These are phyloP conservation scores for Amphirosellinia nigrospora DNA, from an alignment of 495 filamentous ascomycete species.

Conservation along the genomic window DNA sequence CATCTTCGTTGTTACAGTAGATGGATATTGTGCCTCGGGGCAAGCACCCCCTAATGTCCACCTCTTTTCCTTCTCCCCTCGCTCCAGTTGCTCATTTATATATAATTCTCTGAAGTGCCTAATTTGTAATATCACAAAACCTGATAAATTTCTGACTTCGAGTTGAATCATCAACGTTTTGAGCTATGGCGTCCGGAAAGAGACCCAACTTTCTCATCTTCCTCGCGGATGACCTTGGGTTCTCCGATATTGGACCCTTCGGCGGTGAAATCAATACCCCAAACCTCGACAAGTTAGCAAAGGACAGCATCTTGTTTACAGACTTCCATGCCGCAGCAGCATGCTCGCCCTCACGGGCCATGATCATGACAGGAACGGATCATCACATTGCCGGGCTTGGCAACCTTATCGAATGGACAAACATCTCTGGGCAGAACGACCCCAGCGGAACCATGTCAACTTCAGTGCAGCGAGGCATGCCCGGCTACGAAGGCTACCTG, in stretches of 20 bases:
- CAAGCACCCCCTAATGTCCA: background rate
- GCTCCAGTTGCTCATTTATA: background rate
- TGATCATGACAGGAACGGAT: slow-evolving; percentile 64
- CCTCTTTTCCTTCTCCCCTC: background rate
- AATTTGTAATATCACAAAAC: background rate
- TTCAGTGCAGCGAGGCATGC: slow-evolving; percentile 54
- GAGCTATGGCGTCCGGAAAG: slow-evolving; percentile 33
- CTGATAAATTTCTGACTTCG: background rate
- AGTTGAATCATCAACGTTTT: background rate
- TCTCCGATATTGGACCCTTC: slow-evolving; percentile 66
- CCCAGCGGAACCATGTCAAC: slow-evolving; percentile 46
- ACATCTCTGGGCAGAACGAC: slow-evolving; percentile 40
- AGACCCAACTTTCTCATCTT: slow-evolving; percentile 67
- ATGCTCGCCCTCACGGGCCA: slow-evolving; percentile 68
- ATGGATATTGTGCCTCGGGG: background rate
- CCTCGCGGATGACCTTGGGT: slow-evolving; percentile 68
- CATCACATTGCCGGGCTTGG: slow-evolving; percentile 59
- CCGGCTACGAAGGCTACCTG: slow-evolving; percentile 70
- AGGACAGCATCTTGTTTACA: slow-evolving; percentile 62
- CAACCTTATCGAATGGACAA: slow-evolving; percentile 51
- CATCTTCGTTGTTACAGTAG: background rate
- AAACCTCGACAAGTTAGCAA: slow-evolving; percentile 63
- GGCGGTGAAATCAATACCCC: slow-evolving; percentile 69
- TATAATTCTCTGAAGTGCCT: background rate
- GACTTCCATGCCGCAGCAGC: slow-evolving; percentile 69